Evolutionary conservation across 352 stramenopile genomes (phyloP).

Genomic region (Achlya hypogyna): DNA sequence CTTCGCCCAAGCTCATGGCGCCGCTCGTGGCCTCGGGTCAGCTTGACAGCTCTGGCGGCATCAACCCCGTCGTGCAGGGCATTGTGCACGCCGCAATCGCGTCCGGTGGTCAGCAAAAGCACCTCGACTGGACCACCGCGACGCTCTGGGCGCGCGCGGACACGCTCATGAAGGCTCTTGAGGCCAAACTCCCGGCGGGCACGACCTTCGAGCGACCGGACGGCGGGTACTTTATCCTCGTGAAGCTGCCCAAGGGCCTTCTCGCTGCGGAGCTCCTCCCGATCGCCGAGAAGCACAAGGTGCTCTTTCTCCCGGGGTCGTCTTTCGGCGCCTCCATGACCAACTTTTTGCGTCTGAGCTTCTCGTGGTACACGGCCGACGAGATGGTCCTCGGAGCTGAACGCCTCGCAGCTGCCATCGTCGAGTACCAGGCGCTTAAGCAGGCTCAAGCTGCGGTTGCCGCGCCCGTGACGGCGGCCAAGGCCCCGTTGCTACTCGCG

Average conservation of each 20-base stretch:
- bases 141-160: slow-evolving; percentile 70
- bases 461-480: slow-evolving; percentile 11
- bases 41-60: slow-evolving; percentile 6
- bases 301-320: slow-evolving; percentile 69
- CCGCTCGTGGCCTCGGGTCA: slow-evolving; percentile 15
- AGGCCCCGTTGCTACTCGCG: slow-evolving; percentile 32
- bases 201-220: slow-evolving; percentile 44
- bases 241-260: slow-evolving; percentile 45
- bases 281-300: slow-evolving; percentile 36
- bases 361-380: slow-evolving; percentile 71
- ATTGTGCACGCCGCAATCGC: slow-evolving; percentile 9
- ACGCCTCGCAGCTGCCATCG: slow-evolving; percentile 32
- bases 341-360: slow-evolving; percentile 78
- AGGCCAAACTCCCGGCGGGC: slow-evolving; percentile 21
- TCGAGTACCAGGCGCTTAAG: slow-evolving; percentile 42
- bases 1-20: slow-evolving; percentile 52
- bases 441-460: slow-evolving; percentile 24
- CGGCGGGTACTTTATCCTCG: slow-evolving; percentile 81
- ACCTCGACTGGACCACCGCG: slow-evolving; percentile 62
- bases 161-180: slow-evolving; percentile 66
- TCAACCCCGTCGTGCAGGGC: slow-evolving; percentile 14
- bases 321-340: slow-evolving; percentile 75
- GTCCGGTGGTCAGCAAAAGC: slow-evolving; percentile 38
- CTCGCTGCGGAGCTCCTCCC: slow-evolving; percentile 41
- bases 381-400: slow-evolving; percentile 58